Evolutionary conservation across 495 filamentous ascomycete species (phyloP).

Genomic region (Tuber aestivum): DNA sequence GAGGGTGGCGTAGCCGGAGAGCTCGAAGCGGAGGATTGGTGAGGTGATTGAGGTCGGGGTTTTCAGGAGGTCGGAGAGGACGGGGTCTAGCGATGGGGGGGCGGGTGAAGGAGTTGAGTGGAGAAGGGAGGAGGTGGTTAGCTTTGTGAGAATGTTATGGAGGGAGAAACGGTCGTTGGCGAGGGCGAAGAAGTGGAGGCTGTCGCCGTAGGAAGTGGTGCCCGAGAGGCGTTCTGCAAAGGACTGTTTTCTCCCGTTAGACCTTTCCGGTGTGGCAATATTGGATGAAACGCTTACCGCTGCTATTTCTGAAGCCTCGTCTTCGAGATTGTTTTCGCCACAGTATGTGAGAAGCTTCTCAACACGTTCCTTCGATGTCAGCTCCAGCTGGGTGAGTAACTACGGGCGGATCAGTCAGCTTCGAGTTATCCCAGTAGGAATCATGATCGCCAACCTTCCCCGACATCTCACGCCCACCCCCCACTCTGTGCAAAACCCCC

Average conservation of each 20-base stretch:
- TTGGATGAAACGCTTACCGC: slow-evolving; percentile 12
- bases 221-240: slow-evolving; percentile 35
- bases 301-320: slow-evolving; percentile 34
- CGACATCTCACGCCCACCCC: slow-evolving; percentile 29
- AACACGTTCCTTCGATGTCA: slow-evolving; percentile 33
- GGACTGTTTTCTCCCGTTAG: slow-evolving; percentile 10
- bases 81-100: slow-evolving; percentile 20
- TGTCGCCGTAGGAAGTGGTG: slow-evolving; percentile 34
- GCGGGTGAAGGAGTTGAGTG: slow-evolving; percentile 25
- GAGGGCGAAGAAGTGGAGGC: slow-evolving; percentile 40
- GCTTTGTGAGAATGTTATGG: slow-evolving; percentile 30
- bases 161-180: slow-evolving; percentile 26
- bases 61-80: slow-evolving; percentile 27
- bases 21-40: slow-evolving; percentile 40
- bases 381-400: slow-evolving; percentile 38
- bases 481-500: slow-evolving; percentile 29
- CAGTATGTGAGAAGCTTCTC: slow-evolving; percentile 38
- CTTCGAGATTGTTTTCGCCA: slow-evolving; percentile 25
- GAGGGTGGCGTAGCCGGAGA: slow-evolving; percentile 39
- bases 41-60: slow-evolving; percentile 28
- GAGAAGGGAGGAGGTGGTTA: slow-evolving; percentile 33
- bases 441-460: slow-evolving; percentile 27
- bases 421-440: not conserved
- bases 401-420: slow-evolving; percentile 11
- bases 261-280: not conserved